Percentiles rank a stretch among this genome's conserved stretches.
phyloP scores from a whole-genome alignment of 2,329 filamentous ascomycete species.

The Cordyceps cateniannulata region DNA sequence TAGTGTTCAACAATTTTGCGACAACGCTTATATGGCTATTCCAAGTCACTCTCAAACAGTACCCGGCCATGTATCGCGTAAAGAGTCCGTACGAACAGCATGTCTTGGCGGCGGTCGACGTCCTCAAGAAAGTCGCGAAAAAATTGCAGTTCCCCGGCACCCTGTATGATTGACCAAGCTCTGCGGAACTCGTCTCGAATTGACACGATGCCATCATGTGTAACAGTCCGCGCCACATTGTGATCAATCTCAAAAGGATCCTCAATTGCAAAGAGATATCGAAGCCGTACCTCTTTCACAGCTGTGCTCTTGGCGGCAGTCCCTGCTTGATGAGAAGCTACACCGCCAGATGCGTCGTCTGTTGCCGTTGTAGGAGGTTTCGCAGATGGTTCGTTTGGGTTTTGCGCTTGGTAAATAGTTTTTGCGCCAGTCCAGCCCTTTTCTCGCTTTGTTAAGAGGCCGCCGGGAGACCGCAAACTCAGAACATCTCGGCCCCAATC shows the following conservation, averaged over 20 bases:
- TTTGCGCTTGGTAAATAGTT: conserved; percentile 53
- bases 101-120: conserved; percentile 29
- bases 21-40: not conserved
- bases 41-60: not conserved
- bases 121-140: conserved; percentile 50
- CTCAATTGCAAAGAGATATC: conserved; percentile 84
- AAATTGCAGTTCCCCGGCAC: conserved; percentile 35
- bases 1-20: not conserved
- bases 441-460: conserved; percentile 63
- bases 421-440: conserved; percentile 87
- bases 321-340: not conserved
- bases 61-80: conserved; percentile 28
- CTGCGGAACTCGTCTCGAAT: conserved; percentile 81
- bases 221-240: conserved; percentile 83
- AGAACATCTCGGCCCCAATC: conserved; percentile 76
- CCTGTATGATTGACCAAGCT: conserved; percentile 65
- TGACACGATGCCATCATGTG: conserved; percentile 71
- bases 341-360: conserved; percentile 18
- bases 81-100: conserved; percentile 22
- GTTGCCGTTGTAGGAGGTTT: conserved; percentile 12
- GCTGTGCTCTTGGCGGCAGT: conserved; percentile 28
- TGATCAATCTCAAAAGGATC: conserved; percentile 86
- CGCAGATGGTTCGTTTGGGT: conserved; percentile 17
- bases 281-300: conserved; percentile 67
- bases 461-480: conserved; percentile 65